Evolutionary conservation across 2,329 filamentous ascomycete genomes (phyloP), one percentile per base, ranked within the genome.

Genomic region (Ophiosphaerella herpotricha): DNA sequence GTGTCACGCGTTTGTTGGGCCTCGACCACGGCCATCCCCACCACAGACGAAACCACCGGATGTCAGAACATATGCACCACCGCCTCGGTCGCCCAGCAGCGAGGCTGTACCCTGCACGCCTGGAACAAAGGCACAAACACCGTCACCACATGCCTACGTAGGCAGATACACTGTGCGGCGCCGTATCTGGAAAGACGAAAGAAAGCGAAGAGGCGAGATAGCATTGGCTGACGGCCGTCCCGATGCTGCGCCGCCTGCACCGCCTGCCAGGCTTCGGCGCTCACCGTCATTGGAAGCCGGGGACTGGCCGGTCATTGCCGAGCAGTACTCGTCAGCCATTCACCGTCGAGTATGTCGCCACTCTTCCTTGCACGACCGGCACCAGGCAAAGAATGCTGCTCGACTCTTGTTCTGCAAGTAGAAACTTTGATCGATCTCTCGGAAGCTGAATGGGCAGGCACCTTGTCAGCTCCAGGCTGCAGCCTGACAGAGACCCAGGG

Each of bases 1-100:
- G 4, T 21, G 18, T 21, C 48, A 55, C 49, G 54, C 54, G 50
- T 63, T 54, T 52, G 58, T 50, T 47, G 53, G 51, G 58, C 34
- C n/a, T 34, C 6, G 23, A 29, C 26, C 36, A 39, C 21, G 7
- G 29, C 21, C 21, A 40, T 26, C 13, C 38, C 21, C 33, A 14
- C 38, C 38, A 29, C 14, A 31, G 12, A 13, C 38, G 37, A 41
- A 46, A 29, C 7, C 26, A 29, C 26, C 6, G 26, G 26, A 8
- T 29, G 26, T 29, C 11, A 29, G 26, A 29, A 29, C 26, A 7
- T 29, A 29, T 29, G 26, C 26, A 29, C 26, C 26, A 11, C 7
- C 6, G 26, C 26, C 26, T 29, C 26, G 9, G 26, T 11, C 26
- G 6, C 9, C 7, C 26, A 29, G 26, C 26, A 29, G 26, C 26